phyloP scores from a whole-genome alignment of 768 basidiomycete species.

The Pholiota conissans region DNA sequence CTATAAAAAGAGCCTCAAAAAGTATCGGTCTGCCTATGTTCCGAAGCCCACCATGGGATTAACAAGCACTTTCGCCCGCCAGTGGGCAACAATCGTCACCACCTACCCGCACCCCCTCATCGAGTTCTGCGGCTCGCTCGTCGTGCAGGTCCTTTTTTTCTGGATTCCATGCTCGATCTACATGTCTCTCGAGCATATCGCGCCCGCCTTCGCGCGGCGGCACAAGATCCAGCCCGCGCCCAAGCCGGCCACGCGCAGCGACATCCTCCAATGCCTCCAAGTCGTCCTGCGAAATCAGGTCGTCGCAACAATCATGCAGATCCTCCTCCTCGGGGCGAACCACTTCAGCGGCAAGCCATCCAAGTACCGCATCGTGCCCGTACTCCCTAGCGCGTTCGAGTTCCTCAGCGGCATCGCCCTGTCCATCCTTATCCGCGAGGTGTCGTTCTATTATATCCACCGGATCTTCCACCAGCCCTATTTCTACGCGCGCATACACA shows the following conservation, averaged over 20 bases:
- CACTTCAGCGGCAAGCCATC: not conserved
- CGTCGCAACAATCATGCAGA: not conserved
- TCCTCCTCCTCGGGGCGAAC: not conserved
- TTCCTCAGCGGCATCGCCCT: not conserved
- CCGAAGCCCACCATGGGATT: too few relatives aligned
- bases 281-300: constrained; percentile 5
- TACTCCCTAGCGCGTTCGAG: not conserved
- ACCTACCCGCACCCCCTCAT: constrained; percentile 5
- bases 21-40: too few relatives aligned
- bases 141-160: constrained; percentile 5
- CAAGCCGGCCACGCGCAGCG: not conserved
- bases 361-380: not conserved
- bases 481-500: constrained; percentile 8
- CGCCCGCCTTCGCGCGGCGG: constrained; percentile 1
- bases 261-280: not conserved
- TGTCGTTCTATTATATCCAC: constrained; percentile 7
- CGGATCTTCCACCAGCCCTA: constrained; percentile 2
- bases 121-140: constrained; percentile 2
- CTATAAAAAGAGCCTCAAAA: too few relatives aligned
- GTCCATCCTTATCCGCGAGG: constrained; percentile 4
- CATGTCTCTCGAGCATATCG: constrained; percentile 4
- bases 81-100: not conserved
- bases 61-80: not conserved
- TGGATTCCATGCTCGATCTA: constrained; percentile 5
- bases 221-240: constrained; percentile 7